phyloP scores from a whole-genome alignment of 495 filamentous ascomycete genomes.

The Patellaria atrata region DNA sequence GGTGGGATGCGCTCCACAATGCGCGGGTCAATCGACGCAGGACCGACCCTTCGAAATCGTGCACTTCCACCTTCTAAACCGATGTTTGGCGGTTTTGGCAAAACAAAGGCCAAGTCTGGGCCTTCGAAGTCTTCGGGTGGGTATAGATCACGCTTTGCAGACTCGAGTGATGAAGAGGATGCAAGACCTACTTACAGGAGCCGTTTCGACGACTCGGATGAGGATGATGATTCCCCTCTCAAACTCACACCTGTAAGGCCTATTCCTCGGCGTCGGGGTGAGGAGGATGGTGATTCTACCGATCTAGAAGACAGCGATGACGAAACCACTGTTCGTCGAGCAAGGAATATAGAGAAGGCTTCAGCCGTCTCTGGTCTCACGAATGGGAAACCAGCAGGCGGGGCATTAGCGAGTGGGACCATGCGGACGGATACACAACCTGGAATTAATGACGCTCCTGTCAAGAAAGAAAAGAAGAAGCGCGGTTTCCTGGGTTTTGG shows the following conservation, averaged over 20 bases:
- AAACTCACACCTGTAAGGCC: slow-evolving; percentile 46
- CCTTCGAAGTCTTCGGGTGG: slow-evolving; percentile 16
- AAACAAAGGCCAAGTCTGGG: slow-evolving; percentile 27
- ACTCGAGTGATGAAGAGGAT: slow-evolving; percentile 67
- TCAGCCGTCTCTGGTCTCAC: slow-evolving; percentile 1
- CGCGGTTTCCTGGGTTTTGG: slow-evolving; percentile 24
- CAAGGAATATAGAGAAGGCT: slow-evolving; percentile 19
- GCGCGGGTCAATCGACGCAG: slow-evolving; percentile 12
- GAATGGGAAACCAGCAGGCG: slow-evolving; percentile 17
- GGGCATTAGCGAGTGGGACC: slow-evolving; percentile 8
- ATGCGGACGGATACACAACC: slow-evolving; percentile 16
- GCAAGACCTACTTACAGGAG: slow-evolving; percentile 41
- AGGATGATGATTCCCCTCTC: slow-evolving; percentile 17
- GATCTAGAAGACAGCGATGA: slow-evolving; percentile 48
- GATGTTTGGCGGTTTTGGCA: slow-evolving; percentile 35
- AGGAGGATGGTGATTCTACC: slow-evolving; percentile 47
- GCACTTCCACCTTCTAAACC: slow-evolving; percentile 24
- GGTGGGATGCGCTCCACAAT: slow-evolving; percentile 4
- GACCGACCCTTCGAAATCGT: slow-evolving; percentile 38
- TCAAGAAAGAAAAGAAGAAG: slow-evolving; percentile 14
- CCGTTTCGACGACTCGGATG: slow-evolving; percentile 67
- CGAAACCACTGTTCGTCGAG: slow-evolving; percentile 12
- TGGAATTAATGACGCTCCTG: slow-evolving; percentile 7
- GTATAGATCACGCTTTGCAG: slow-evolving; percentile 40
- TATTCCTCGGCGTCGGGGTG: slow-evolving; percentile 42